Conservation (phyloP, 2,329 filamentous ascomycete genomes). For the Aspergillus fijiensis region DNA sequence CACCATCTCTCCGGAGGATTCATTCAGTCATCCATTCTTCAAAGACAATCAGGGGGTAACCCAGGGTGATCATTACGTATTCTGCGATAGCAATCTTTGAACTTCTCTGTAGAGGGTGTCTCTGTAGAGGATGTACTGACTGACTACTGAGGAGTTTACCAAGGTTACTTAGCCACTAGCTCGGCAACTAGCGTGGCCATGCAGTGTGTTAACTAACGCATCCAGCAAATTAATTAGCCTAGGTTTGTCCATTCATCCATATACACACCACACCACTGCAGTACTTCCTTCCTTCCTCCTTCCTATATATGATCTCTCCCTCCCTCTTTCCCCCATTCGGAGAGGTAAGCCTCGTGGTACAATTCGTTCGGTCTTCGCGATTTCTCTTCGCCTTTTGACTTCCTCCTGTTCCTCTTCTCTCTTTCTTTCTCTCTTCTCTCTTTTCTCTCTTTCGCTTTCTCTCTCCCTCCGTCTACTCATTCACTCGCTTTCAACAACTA, state of each 20-base stretch:
- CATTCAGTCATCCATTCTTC: background rate
- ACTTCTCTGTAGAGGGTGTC: too few relatives aligned
- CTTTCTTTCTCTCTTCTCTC: background rate
- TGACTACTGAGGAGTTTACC: background rate
- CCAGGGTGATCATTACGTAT: background rate
- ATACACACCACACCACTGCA: background rate
- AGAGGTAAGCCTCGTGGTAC: background rate
- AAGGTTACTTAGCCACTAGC: background rate
- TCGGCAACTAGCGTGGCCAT: background rate
- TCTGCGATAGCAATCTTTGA: too few relatives aligned
- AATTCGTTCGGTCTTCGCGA: background rate
- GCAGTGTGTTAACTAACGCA: background rate
- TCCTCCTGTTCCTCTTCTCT: constrained; percentile 2
- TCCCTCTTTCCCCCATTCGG: constrained; percentile 3
- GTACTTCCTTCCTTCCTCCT: too few relatives aligned
- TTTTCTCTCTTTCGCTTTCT: constrained; percentile 9
- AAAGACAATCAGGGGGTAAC: background rate
- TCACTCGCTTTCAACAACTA: background rate
- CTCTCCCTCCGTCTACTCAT: constrained; percentile 5
- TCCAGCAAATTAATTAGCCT: background rate
- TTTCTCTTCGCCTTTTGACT: constrained; percentile 6
- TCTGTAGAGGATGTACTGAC: too few relatives aligned
- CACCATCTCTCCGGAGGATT: background rate
- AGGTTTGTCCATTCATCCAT: background rate
- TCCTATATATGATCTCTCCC: background rate